phyloP scores from a whole-genome alignment of 257 asterid genomes.

The Solanum rostratum region DNA sequence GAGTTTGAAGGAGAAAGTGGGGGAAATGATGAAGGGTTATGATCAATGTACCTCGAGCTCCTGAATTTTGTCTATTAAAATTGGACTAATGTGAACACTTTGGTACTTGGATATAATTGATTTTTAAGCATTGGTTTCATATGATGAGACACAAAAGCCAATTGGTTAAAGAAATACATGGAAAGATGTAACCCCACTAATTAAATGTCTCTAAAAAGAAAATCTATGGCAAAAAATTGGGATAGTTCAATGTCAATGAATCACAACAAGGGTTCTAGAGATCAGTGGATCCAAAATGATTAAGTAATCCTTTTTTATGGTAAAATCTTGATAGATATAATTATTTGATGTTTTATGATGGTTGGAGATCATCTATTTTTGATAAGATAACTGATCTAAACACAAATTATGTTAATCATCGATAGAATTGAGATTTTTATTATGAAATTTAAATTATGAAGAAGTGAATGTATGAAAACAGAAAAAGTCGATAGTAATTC shows the following conservation, averaged over 20 bases:
- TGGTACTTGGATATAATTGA: background rate
- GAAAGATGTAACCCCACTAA: background rate
- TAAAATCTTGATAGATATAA: too few relatives aligned
- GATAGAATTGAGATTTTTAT: too few relatives aligned
- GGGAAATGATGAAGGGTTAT: conserved; percentile 22
- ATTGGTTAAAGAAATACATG: background rate
- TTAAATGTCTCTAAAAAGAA: background rate
- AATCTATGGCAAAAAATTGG: background rate
- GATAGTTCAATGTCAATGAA: background rate
- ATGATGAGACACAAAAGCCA: background rate
- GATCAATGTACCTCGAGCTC: background rate
- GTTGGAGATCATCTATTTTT: too few relatives aligned
- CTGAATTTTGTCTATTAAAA: background rate
- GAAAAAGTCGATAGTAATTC: too few relatives aligned
- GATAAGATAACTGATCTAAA: too few relatives aligned
- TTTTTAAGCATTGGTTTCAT: background rate
- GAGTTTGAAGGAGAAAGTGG: conserved; percentile 21
- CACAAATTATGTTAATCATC: too few relatives aligned
- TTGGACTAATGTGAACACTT: background rate
- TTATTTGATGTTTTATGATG: too few relatives aligned
- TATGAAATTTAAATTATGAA: too few relatives aligned
- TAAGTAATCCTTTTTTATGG: too few relatives aligned
- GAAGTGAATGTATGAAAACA: too few relatives aligned
- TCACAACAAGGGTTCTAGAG: background rate
- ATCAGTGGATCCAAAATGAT: background rate